Evolutionary conservation across 306 rosid species (phyloP), one percentile per base, ranked within the genome.

Genomic region (Senna siamea): DNA sequence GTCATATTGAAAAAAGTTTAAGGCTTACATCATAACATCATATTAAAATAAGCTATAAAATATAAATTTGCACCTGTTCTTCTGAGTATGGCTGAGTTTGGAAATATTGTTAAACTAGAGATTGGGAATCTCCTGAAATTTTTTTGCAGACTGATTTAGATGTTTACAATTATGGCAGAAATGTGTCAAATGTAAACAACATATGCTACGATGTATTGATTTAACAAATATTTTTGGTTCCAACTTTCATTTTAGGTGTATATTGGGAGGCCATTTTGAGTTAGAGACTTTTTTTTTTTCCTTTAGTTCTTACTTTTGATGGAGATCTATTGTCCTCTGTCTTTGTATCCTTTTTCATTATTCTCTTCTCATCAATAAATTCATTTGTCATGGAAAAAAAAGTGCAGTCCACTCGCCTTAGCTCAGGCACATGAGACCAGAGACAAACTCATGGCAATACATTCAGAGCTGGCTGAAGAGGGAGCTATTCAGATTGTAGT

Each of bases 391-490:
- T n/a, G n/a, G n/a, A n/a, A n/a, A n/a, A n/a, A n/a, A n/a, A n/a
- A n/a, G n/a, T n/a, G 86, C 88, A 93, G 98, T 76, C 97, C 97
- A 72, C 83, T 93, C 75, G 98, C 97, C 61, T 87, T 90, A 40
- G 96, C 97, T 78, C 98, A 93, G 84, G 98, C 97, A 69, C 47
- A 89, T 46, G 96, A 93, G 84, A 93, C 98, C 7, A 87, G 96
- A 76, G 89, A 87, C 48, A 93, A 89, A 60, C 96, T 93, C 73
- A 87, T 91, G 74, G 92, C 90, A 15, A 51, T 80, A 10, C 97
- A 93, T 68, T 35, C 91, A 5, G 93, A 89, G 75, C 87, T 93
- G 47, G 93, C 92, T 7, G 97, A 91, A 74, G 97, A 89, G 48
- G 98, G 97, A 6, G 97, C 98, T 22, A 87, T 93, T 77, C 84